Conservation (phyloP, 495 filamentous ascomycete species). For the Aspergillus bridgeri region DNA sequence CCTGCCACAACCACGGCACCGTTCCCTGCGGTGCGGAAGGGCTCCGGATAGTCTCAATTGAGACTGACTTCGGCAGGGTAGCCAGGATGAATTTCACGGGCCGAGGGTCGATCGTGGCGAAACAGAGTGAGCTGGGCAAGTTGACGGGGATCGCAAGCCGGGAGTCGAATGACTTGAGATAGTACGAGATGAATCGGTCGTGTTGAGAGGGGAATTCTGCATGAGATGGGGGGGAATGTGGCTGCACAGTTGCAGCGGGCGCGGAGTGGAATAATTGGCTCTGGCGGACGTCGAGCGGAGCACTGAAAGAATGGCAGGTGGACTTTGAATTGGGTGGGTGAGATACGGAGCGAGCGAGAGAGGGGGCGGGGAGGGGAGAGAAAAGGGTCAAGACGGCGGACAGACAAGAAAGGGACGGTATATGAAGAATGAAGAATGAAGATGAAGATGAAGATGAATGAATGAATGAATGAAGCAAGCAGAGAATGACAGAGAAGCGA, state of each 20-base stretch:
- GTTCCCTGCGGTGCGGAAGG: background rate
- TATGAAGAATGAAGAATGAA: constrained; percentile 9
- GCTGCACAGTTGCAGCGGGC: constrained; percentile 17
- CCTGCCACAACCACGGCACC: background rate
- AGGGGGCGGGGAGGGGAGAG: constrained; percentile 10
- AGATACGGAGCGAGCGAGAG: constrained; percentile 8
- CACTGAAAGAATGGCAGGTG: constrained; percentile 4
- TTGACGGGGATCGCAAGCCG: background rate
- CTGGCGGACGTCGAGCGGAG: constrained; percentile 8
- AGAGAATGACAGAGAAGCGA: too few relatives aligned
- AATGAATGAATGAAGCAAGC: too few relatives aligned
- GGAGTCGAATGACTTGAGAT: constrained; percentile 3
- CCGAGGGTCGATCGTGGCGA: background rate
- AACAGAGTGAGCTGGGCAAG: background rate
- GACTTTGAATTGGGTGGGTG: background rate
- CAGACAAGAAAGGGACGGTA: constrained; percentile 6
- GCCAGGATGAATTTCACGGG: background rate
- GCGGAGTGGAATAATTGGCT: constrained; percentile 11
- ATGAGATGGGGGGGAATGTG: constrained; percentile 20
- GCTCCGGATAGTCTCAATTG: background rate
- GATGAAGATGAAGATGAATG: constrained; percentile 8
- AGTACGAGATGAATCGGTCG: constrained; percentile 13
- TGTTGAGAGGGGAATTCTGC: constrained; percentile 6
- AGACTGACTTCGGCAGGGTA: background rate
- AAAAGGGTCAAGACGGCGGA: constrained; percentile 6